Percentiles rank a stretch among this genome's conserved stretches.
Evolutionary conservation across 768 basidiomycete genomes (phyloP).

Genomic region (Epithele typhae): DNA sequence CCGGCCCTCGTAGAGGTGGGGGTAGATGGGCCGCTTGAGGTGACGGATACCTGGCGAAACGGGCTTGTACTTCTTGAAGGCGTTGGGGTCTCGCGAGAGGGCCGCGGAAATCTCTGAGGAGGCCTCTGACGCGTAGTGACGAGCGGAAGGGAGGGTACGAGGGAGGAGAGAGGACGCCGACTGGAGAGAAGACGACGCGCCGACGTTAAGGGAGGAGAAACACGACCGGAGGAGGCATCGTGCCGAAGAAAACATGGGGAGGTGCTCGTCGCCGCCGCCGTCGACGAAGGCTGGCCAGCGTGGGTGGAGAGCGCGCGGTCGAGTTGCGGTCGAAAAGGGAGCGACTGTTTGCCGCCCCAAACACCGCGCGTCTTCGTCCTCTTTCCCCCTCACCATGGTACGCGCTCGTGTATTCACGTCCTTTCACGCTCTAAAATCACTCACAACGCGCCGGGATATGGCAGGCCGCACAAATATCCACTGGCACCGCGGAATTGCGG

Average conservation of each 20-base stretch:
- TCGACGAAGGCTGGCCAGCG: constrained; percentile 12
- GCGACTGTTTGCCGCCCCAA: constrained; percentile 27
- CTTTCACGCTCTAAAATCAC: neutral
- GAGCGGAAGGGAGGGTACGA: constrained; percentile 16
- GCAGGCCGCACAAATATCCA: constrained; percentile 68
- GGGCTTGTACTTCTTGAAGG: constrained; percentile 90
- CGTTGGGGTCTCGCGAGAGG: constrained; percentile 46
- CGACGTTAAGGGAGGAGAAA: constrained; percentile 22
- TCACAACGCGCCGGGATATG: too few relatives aligned
- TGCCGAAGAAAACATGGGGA: constrained; percentile 41
- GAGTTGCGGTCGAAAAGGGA: constrained; percentile 13
- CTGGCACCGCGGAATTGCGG: constrained; percentile 73
- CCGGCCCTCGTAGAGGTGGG: constrained; percentile 81
- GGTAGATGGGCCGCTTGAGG: constrained; percentile 74
- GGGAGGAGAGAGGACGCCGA: constrained; percentile 13
- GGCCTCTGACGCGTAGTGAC: constrained; percentile 35
- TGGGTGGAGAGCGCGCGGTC: constrained; percentile 4
- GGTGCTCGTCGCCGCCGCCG: constrained; percentile 14
- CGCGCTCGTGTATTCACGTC: constrained; percentile 1
- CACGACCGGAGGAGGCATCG: constrained; percentile 40
- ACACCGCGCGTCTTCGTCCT: constrained; percentile 25
- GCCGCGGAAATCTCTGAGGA: constrained; percentile 35
- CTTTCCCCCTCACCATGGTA: constrained; percentile 23
- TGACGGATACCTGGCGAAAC: constrained; percentile 85
- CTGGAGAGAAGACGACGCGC: constrained; percentile 8